These are phyloP conservation scores for Adiantum capillusveneris DNA, from an alignment of 75 land plant species.

Conservation along the genomic window DNA sequence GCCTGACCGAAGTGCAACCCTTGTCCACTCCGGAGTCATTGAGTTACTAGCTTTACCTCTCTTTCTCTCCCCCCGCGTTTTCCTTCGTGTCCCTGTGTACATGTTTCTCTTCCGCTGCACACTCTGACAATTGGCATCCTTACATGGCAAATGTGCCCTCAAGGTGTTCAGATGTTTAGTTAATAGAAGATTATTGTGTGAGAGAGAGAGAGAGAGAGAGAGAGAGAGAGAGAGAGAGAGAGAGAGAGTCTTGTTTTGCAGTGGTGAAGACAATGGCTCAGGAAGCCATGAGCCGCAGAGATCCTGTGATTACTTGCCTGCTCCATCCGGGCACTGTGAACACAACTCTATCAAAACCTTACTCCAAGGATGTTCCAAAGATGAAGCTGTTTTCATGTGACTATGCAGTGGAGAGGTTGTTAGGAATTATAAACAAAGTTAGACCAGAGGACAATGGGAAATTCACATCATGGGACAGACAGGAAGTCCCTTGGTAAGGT, in stretches of 20 bases:
- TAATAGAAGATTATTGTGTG: too few relatives aligned
- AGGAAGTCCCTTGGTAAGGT: slow-evolving; percentile 26
- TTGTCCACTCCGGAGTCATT: too few relatives aligned
- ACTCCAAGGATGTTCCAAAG: slow-evolving; percentile 15
- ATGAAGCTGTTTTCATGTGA: slow-evolving; percentile 32
- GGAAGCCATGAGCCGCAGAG: slow-evolving; percentile 23
- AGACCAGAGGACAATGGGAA: slow-evolving; percentile 25
- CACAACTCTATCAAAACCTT: slow-evolving; percentile 33
- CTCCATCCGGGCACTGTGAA: slow-evolving; percentile 38
- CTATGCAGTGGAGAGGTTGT: slow-evolving; percentile 27
- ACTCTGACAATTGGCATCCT: too few relatives aligned
- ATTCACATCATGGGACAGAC: slow-evolving; percentile 41
- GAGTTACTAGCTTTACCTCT: too few relatives aligned
- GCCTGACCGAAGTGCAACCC: too few relatives aligned
- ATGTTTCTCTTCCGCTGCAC: too few relatives aligned
- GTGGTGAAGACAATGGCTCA: slow-evolving; percentile 32
- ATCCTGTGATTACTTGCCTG: slow-evolving; percentile 21
- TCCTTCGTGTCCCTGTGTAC: too few relatives aligned
- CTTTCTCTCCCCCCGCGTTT: too few relatives aligned
- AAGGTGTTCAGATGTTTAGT: too few relatives aligned
- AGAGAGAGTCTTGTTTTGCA: slow-evolving; percentile 2
- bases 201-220: background rate
- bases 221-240: background rate
- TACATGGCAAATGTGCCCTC: too few relatives aligned
- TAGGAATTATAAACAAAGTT: slow-evolving; percentile 26